phyloP scores from a whole-genome alignment of 306 rosid species.

The Pyrus pyrifolia region DNA sequence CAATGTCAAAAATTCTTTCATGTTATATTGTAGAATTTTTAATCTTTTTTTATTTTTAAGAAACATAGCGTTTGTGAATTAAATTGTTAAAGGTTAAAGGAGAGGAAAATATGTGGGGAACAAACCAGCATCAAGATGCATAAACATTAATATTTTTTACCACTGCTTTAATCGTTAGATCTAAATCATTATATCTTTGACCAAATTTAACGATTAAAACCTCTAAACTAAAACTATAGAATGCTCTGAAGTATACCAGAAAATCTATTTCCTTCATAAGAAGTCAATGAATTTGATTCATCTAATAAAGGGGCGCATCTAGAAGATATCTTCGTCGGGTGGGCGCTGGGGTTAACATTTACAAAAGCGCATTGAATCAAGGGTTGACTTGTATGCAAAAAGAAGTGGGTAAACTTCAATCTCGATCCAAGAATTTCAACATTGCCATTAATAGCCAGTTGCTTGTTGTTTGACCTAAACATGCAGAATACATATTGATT shows the following conservation, averaged over 20 bases:
- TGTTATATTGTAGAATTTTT: no score
- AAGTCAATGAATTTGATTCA: not conserved
- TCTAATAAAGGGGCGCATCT: not conserved
- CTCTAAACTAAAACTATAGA: no score
- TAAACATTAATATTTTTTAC: no score
- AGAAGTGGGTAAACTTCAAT: not conserved
- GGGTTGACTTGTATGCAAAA: slow-evolving; percentile 2
- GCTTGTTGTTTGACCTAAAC: slow-evolving; percentile 14
- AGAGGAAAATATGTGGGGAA: no score
- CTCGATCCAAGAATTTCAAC: not conserved
- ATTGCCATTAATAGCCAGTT: not conserved
- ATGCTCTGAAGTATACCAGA: no score
- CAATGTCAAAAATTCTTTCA: not conserved
- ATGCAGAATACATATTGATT: not conserved
- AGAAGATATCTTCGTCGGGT: not conserved
- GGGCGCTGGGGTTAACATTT: slow-evolving; percentile 10
- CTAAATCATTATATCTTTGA: no score
- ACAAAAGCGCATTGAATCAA: not conserved
- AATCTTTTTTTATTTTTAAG: no score
- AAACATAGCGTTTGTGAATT: no score
- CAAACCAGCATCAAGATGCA: no score
- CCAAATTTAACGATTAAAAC: not conserved
- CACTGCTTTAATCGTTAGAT: no score
- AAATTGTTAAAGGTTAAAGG: no score
- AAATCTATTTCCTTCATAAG: not conserved